These are phyloP conservation scores for Massospora cicadina DNA, from an alignment of 371 early-diverging fungal species.

Conservation along the genomic window DNA sequence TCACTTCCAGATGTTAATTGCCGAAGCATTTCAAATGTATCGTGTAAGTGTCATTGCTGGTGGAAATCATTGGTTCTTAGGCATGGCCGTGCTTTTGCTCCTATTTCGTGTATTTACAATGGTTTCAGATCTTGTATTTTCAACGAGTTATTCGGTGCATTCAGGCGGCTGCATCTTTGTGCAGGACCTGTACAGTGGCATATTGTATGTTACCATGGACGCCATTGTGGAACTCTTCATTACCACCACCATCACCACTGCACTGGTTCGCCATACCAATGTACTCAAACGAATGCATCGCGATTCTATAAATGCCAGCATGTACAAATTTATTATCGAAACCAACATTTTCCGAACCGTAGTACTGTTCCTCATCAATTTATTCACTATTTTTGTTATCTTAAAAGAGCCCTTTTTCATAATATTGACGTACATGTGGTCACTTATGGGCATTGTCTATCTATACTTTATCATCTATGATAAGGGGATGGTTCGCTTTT, in stretches of 20 bases:
- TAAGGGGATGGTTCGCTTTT: neutral
- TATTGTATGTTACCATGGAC: neutral
- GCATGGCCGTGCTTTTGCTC: neutral
- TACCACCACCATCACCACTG: neutral
- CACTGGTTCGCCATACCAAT: neutral
- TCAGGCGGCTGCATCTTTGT: neutral
- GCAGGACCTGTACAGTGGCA: constrained; percentile 4
- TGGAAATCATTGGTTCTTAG: neutral
- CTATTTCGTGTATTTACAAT: neutral
- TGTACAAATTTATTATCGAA: neutral
- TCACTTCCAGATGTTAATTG: constrained; percentile 6
- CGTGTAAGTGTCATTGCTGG: constrained; percentile 4
- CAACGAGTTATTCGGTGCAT: neutral
- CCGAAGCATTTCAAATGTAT: constrained; percentile 10
- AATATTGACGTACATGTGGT: neutral
- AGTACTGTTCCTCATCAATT: neutral
- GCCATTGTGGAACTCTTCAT: neutral
- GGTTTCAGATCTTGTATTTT: constrained; percentile 4
- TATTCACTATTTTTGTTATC: neutral
- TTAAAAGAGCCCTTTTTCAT: neutral
- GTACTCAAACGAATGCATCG: neutral
- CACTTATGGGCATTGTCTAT: neutral
- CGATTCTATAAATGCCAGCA: neutral
- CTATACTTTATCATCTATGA: constrained; percentile 1
- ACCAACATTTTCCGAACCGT: neutral